Evolutionary conservation across 192 early-diverging fungal genomes (phyloP).

Genomic region (Lunasporangiospora selenospora): DNA sequence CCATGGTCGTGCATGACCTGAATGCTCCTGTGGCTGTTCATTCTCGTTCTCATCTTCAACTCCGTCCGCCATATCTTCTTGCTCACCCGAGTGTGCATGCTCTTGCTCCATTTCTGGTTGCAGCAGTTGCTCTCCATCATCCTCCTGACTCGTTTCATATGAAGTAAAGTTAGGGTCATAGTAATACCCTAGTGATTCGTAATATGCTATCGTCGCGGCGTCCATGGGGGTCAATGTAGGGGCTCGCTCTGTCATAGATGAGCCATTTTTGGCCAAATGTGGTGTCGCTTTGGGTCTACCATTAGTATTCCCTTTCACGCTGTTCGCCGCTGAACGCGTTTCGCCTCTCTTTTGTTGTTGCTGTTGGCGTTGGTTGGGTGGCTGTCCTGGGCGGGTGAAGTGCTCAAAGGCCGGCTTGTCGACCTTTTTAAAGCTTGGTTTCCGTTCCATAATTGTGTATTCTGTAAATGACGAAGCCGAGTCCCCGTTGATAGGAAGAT

Average conservation of each 20-base stretch:
- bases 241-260: not conserved
- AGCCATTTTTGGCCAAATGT: not conserved
- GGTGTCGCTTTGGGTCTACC: not conserved
- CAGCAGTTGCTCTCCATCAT: not conserved
- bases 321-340: not conserved
- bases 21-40: slow-evolving; percentile 12
- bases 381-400: too few relatives aligned
- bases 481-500: not conserved
- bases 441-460: slow-evolving; percentile 22
- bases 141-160: not conserved
- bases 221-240: slow-evolving; percentile 2
- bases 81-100: too few relatives aligned
- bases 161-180: slow-evolving; percentile 24
- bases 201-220: slow-evolving; percentile 37
- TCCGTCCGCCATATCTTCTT: slow-evolving; percentile 11
- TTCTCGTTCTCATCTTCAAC: slow-evolving; percentile 8
- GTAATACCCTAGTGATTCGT: slow-evolving; percentile 39
- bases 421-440: slow-evolving; percentile 49
- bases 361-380: not conserved
- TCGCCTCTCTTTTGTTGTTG: slow-evolving; percentile 6
- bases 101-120: not conserved
- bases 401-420: slow-evolving; percentile 34
- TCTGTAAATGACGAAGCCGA: not conserved
- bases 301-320: not conserved
- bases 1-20: not conserved